Percentiles rank a stretch among this genome's conserved stretches.
Evolutionary conservation across 2,329 filamentous ascomycete genomes (phyloP).

Genomic region (Cladorrhinum sp.): DNA sequence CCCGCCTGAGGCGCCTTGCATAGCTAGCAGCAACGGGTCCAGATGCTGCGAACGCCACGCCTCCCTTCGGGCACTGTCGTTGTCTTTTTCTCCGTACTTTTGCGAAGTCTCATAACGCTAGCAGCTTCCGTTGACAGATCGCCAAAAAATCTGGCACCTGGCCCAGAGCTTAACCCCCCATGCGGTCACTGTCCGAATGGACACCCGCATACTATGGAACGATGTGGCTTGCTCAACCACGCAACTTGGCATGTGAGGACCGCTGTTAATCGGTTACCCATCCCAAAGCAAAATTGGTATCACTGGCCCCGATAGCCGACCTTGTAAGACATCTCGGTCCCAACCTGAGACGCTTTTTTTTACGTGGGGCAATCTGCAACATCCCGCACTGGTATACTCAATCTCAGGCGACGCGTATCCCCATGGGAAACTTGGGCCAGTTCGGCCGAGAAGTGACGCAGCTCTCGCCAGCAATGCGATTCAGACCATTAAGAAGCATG

Average conservation of each 20-base stretch:
- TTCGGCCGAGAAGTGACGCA: slow-evolving; percentile 11
- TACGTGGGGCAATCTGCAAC: not conserved
- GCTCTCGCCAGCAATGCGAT: not conserved
- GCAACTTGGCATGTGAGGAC: slow-evolving; percentile 8
- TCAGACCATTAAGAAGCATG: not conserved
- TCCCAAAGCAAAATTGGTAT: not conserved
- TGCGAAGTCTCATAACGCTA: not conserved
- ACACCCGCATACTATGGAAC: slow-evolving; percentile 1
- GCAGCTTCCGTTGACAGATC: slow-evolving; percentile 3
- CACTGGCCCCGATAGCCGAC: not conserved
- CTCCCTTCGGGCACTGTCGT: not conserved
- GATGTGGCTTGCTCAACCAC: slow-evolving; percentile 4
- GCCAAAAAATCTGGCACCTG: not conserved
- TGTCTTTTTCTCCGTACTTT: not conserved
- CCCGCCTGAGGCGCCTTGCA: not conserved
- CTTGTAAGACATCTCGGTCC: slow-evolving; percentile 6
- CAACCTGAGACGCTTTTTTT: slow-evolving; percentile 1
- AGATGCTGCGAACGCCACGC: slow-evolving; percentile 4
- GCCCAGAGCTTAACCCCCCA: slow-evolving; percentile 1
- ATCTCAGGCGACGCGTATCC: not conserved
- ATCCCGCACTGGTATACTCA: not conserved
- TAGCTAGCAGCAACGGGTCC: not conserved
- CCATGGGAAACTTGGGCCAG: not conserved
- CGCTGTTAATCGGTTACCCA: not conserved
- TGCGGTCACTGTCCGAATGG: not conserved